Evolutionary conservation across 176 grass and related monocot species (phyloP).

Genomic region (Rhipidocladum racemiflorum): DNA sequence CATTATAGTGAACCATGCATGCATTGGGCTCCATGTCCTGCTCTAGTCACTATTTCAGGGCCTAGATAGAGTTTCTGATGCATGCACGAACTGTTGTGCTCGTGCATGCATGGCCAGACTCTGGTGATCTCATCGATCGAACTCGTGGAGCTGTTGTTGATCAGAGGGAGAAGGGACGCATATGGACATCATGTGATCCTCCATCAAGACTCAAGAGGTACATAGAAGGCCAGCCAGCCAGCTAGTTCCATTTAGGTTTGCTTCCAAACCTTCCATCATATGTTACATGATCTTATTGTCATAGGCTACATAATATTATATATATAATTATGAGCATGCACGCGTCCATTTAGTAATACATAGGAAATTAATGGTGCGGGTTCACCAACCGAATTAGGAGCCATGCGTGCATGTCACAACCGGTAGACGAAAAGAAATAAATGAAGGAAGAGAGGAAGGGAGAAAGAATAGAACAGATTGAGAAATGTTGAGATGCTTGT

Average conservation of each 20-base stretch:
- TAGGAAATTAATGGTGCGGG: not conserved
- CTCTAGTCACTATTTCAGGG: not conserved
- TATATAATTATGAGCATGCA: not conserved
- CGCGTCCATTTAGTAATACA: slow-evolving; percentile 14
- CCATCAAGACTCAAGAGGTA: not conserved
- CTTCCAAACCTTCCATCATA: slow-evolving; percentile 18
- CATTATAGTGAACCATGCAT: not conserved
- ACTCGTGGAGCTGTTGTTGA: not conserved
- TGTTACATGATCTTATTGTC: slow-evolving; percentile 17
- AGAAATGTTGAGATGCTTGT: not conserved
- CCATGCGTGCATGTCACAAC: not conserved
- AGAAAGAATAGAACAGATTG: slow-evolving; percentile 2
- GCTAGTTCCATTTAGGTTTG: slow-evolving; percentile 1
- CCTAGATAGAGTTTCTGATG: not conserved
- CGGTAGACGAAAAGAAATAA: not conserved
- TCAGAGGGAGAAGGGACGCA: not conserved
- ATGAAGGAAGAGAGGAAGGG: not conserved
- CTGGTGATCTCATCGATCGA: not conserved
- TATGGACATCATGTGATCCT: not conserved
- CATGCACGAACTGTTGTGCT: not conserved
- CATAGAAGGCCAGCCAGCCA: not conserved
- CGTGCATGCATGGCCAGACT: not conserved
- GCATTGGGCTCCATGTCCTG: slow-evolving; percentile 6
- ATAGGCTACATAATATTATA: not conserved
- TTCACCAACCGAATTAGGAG: slow-evolving; percentile 7